phyloP scores from a whole-genome alignment of 345 rosid genomes.

The Leavenworthia alabamica region DNA sequence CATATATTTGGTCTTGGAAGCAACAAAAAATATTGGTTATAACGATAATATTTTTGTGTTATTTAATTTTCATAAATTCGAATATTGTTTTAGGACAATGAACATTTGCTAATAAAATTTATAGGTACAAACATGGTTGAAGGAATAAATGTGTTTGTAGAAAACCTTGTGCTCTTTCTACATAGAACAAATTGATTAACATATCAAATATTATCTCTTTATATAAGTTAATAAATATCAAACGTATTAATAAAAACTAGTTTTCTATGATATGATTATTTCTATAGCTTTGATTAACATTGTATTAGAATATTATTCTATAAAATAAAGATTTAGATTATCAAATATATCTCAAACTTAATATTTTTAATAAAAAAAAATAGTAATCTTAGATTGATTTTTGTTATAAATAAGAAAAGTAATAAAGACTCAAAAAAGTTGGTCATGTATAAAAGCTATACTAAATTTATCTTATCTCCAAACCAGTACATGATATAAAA shows the following conservation, averaged over 20 bases:
- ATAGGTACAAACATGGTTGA: neutral
- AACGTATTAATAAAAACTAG: neutral
- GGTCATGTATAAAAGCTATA: no score
- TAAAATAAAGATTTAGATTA: neutral
- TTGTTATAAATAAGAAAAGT: neutral
- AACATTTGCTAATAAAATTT: no score
- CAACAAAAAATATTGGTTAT: neutral
- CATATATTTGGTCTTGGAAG: neutral
- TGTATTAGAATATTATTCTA: neutral
- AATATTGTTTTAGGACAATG: no score
- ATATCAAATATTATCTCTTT: neutral
- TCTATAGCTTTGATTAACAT: neutral
- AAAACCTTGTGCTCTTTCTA: neutral
- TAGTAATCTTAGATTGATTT: neutral
- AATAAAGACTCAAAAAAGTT: no score
- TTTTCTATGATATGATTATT: neutral
- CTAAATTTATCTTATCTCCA: no score
- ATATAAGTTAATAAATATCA: neutral
- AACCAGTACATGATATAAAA: no score
- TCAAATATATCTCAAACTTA: neutral
- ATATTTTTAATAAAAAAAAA: neutral
- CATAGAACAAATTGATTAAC: neutral
- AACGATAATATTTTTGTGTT: neutral
- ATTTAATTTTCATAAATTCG: neutral
- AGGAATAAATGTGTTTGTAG: neutral